Evolutionary conservation across 768 basidiomycete species (phyloP).

Genomic region (Amanita rubescens): DNA sequence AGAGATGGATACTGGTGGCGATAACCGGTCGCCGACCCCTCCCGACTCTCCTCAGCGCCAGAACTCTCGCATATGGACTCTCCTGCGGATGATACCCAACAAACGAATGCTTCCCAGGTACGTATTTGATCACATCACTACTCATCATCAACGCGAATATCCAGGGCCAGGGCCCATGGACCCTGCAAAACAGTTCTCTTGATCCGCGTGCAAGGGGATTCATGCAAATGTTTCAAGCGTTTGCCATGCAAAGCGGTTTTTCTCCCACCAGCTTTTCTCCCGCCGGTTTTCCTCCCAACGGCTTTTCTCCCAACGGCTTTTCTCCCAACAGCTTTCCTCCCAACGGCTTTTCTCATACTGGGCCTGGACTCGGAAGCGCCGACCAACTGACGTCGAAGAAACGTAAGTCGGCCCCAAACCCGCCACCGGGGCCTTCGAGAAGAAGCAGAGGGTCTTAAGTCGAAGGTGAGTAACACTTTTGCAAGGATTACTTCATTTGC

Average conservation of each 20-base stretch:
- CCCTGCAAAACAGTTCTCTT: background rate
- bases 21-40: background rate
- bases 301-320: background rate
- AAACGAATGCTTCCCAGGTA: background rate
- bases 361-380: no score
- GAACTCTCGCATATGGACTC: background rate
- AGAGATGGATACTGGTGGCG: no score
- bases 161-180: background rate
- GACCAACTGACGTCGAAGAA: no score
- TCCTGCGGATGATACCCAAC: background rate
- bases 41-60: background rate
- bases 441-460: no score
- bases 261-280: background rate
- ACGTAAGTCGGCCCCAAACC: no score
- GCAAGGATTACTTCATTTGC: no score
- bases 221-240: background rate
- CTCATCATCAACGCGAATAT: background rate
- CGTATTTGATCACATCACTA: background rate
- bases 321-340: background rate
- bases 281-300: background rate
- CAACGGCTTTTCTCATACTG: background rate
- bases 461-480: no score
- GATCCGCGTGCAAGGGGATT: background rate
- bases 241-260: no score
- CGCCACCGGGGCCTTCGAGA: no score